These are phyloP conservation scores for Suillus decipiens DNA, from an alignment of 768 basidiomycete species.

Conservation along the genomic window DNA sequence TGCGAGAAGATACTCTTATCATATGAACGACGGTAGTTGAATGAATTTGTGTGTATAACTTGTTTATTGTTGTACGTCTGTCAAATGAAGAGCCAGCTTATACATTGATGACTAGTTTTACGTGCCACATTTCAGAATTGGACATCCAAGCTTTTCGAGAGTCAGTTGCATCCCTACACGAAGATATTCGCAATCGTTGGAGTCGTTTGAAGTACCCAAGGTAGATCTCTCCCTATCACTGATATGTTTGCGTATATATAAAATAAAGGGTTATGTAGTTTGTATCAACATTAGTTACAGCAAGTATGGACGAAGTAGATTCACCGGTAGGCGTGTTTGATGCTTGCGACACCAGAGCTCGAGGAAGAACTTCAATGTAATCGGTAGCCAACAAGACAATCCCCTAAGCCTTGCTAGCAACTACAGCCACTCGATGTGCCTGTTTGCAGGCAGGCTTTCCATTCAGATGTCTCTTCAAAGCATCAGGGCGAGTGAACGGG, in stretches of 20 bases:
- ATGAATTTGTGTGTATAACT: neutral
- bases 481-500: conserved; percentile 33
- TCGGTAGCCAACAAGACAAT: neutral
- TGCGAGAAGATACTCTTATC: conserved; percentile 1
- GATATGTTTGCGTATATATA: neutral
- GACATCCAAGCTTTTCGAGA: no score
- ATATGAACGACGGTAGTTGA: neutral
- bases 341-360: neutral
- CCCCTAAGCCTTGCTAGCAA: neutral
- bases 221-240: neutral
- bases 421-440: conserved; percentile 20
- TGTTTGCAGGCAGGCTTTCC: conserved; percentile 29
- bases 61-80: neutral
- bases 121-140: no score
- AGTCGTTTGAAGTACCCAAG: no score
- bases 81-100: neutral
- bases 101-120: neutral
- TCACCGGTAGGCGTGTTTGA: neutral
- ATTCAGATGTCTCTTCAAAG: conserved; percentile 35
- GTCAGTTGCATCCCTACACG: no score
- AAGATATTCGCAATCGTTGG: no score
- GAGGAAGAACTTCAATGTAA: neutral
- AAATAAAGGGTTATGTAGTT: neutral
- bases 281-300: neutral
- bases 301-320: neutral